phyloP scores from a whole-genome alignment of 768 basidiomycete species.

The Amanita thiersii region DNA sequence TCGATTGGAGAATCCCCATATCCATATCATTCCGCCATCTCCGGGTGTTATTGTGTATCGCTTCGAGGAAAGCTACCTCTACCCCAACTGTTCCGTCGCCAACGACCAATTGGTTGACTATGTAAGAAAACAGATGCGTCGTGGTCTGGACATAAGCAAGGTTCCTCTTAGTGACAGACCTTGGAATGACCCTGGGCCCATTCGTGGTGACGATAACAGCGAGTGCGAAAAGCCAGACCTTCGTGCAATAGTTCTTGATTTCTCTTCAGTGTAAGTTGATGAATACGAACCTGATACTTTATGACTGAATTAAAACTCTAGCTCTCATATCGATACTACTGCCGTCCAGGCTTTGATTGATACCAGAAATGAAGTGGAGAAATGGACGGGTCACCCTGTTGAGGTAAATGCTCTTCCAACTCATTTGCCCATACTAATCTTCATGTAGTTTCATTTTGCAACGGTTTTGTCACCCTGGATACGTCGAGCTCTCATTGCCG shows the following conservation, averaged over 20 bases:
- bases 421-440: background rate
- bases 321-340: constrained; percentile 87
- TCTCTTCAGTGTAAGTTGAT: constrained; percentile 63
- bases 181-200: constrained; percentile 91
- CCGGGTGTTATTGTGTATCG: constrained; percentile 90
- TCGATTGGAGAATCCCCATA: constrained; percentile 55
- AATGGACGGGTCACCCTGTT: constrained; percentile 71
- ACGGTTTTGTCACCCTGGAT: constrained; percentile 92
- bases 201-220: constrained; percentile 39
- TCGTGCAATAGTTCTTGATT: constrained; percentile 87
- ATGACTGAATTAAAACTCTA: constrained; percentile 20
- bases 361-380: constrained; percentile 78
- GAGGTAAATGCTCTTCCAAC: constrained; percentile 37
- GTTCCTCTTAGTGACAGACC: constrained; percentile 66
- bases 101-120: constrained; percentile 74
- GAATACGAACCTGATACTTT: background rate
- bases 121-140: constrained; percentile 68
- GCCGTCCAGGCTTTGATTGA: constrained; percentile 89
- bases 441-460: constrained; percentile 82
- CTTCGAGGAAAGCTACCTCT: constrained; percentile 84
- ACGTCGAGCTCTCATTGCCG: constrained; percentile 79
- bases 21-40: constrained; percentile 70
- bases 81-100: constrained; percentile 65
- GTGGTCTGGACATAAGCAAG: constrained; percentile 65
- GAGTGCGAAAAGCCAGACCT: constrained; percentile 51